These are phyloP conservation scores for Salvia rosmarinus DNA, from an alignment of 257 asterid genomes.

Conservation along the genomic window DNA sequence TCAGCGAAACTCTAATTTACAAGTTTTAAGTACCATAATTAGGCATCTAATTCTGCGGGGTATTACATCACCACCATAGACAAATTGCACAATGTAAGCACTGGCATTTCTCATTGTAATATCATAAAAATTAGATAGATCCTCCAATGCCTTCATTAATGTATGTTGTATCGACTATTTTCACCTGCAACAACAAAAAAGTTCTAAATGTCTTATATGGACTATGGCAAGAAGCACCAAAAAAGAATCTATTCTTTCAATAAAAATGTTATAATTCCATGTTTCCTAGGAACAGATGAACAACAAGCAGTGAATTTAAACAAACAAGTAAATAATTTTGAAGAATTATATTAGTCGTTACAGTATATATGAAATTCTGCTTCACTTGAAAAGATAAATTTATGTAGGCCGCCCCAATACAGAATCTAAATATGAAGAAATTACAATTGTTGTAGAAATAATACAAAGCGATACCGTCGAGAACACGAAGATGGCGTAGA, in stretches of 20 bases:
- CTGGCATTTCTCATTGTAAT: slow-evolving; percentile 90
- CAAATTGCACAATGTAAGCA: slow-evolving; percentile 74
- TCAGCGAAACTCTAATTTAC: too few species aligned
- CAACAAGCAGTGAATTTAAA: not conserved
- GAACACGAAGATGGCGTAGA: too few species aligned
- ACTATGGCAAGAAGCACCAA: not conserved
- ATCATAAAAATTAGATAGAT: slow-evolving; percentile 77
- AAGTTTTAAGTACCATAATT: too few species aligned
- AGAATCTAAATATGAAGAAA: not conserved
- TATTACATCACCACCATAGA: slow-evolving; percentile 94
- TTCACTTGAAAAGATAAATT: not conserved
- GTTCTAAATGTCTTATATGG: slow-evolving; percentile 2
- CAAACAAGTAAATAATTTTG: not conserved
- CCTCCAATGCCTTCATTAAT: slow-evolving; percentile 93
- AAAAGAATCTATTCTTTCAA: not conserved
- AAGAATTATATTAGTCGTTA: not conserved
- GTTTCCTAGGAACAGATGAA: not conserved
- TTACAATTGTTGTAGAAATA: too few species aligned
- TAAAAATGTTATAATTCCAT: not conserved
- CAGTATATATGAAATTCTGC: not conserved
- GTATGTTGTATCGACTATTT: slow-evolving; percentile 96
- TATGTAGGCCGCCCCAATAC: not conserved
- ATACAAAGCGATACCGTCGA: too few species aligned
- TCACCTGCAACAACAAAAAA: slow-evolving; percentile 61
- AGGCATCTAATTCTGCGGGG: too few species aligned